Conservation (phyloP, 129 eudicot genomes). For the Flaveria bidentis region DNA sequence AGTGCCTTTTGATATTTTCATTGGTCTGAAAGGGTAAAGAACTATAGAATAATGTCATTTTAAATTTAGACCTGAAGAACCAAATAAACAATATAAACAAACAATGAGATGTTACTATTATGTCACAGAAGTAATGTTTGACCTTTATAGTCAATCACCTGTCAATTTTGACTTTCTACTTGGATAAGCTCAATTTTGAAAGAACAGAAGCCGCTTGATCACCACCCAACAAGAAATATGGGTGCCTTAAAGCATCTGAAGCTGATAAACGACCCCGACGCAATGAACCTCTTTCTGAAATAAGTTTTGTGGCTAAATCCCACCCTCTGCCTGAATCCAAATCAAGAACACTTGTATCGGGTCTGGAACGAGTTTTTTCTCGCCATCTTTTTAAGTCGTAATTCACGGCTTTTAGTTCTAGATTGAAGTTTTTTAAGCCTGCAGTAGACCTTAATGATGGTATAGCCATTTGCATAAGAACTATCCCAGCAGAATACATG, state of each 20-base stretch:
- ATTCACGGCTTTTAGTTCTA: slow-evolving; percentile 67
- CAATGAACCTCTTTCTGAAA: slow-evolving; percentile 79
- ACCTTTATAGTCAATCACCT: slow-evolving; percentile 29
- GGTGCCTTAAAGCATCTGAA: slow-evolving; percentile 92
- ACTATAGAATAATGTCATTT: no score
- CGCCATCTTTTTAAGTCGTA: slow-evolving; percentile 87
- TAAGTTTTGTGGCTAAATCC: slow-evolving; percentile 88
- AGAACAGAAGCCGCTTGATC: slow-evolving; percentile 99
- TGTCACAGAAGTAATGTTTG: slow-evolving; percentile 18
- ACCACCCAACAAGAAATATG: slow-evolving; percentile 92
- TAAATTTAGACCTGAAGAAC: no score
- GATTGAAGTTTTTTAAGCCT: slow-evolving; percentile 84
- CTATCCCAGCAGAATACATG: slow-evolving; percentile 96
- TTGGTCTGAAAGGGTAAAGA: slow-evolving; percentile 10
- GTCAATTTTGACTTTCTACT: slow-evolving; percentile 39
- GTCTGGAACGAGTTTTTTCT: slow-evolving; percentile 80
- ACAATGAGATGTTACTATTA: slow-evolving; percentile 19
- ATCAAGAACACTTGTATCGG: slow-evolving; percentile 78
- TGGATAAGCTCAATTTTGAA: slow-evolving; percentile 66
- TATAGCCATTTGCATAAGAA: slow-evolving; percentile 89
- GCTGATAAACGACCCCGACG: slow-evolving; percentile 90
- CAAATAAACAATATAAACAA: slow-evolving; percentile 19
- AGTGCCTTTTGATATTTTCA: not conserved
- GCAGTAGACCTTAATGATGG: slow-evolving; percentile 78
- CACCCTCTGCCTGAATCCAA: slow-evolving; percentile 94